Base-by-base conservation (phyloP, 768 basidiomycete genomes). In the Xerocomellus dryophilus region DNA sequence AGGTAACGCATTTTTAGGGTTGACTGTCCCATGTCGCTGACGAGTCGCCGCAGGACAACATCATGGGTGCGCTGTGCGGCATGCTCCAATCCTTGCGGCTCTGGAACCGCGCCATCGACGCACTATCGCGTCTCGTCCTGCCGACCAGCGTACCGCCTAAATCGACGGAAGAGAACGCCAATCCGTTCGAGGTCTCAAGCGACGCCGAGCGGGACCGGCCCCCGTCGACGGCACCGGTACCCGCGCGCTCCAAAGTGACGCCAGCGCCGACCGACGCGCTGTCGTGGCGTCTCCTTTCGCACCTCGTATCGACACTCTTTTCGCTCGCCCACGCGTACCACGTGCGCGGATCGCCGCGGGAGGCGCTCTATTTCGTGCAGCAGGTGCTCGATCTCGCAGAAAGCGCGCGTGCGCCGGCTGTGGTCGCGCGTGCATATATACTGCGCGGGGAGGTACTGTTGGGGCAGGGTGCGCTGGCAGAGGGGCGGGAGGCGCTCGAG, bases 331-430 rank as follows among this genome's bases (percentile, higher is more conserved):
- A 82, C 8, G 76, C 81, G 1, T 91, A 93, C 61, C 75, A 84
- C 18, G 67, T 73, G 0, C 82, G 92, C 17, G 96, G 96, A 1
- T 92, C 93, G 6, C 81, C 85, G 4, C 81, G 88, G 20, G 93
- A 95, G 62, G 85, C 91, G 2, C 85, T 91, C 56, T 94, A 88
- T 61, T 96, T 93, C 65, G 78, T 86, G 0, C 77, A 86, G 38
- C 87, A 93, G 64, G 89, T 88, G 1, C 73, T 79, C n/a, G 82
- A 85, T 18, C 73, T 98, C 1, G 90, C 92, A 0, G 73, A 78
- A 43, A 76, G 86, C 7, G 66, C 93, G 11, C 85, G 84, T 55
- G 81, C 86, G 0, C 83, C 86, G 15, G 78, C 82, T 0, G 72
- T 90, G 62, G 68, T 79, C 7, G 81, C 85, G 20, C 80, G 88